These are phyloP conservation scores for Aspergillus aculeatinus DNA, from an alignment of 2,329 filamentous ascomycete genomes.

Conservation along the genomic window DNA sequence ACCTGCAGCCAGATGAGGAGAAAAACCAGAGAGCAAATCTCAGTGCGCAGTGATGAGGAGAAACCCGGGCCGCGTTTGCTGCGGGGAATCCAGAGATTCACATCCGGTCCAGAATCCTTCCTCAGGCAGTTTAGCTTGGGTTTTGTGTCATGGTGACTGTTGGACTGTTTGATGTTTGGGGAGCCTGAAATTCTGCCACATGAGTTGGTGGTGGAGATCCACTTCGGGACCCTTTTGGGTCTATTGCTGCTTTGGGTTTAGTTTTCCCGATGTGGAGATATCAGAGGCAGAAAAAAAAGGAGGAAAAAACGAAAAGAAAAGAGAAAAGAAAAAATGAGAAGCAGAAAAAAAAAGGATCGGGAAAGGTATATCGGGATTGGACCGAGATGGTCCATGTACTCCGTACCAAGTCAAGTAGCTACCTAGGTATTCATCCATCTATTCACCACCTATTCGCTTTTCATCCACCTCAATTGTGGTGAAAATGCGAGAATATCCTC, in stretches of 20 bases:
- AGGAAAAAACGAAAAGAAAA: not conserved
- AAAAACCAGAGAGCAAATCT: not conserved
- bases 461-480: too few species aligned
- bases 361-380: not conserved
- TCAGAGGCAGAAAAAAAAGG: not conserved
- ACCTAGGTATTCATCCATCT: too few species aligned
- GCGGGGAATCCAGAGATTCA: constrained; percentile 17
- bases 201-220: constrained; percentile 14
- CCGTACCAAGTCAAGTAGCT: too few species aligned
- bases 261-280: constrained; percentile 1
- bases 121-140: constrained; percentile 18
- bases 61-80: constrained; percentile 18
- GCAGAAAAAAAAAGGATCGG: not conserved
- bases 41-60: constrained; percentile 3
- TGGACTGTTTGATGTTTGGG: constrained; percentile 4
- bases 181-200: constrained; percentile 16
- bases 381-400: not conserved
- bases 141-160: constrained; percentile 8
- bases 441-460: too few species aligned
- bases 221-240: constrained; percentile 12
- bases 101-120: constrained; percentile 25
- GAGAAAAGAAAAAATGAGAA: constrained; percentile 4
- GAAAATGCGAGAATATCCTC: too few species aligned
- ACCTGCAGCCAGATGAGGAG: not conserved
- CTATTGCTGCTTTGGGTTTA: constrained; percentile 10